phyloP scores from a whole-genome alignment of 768 basidiomycete species.

The Boletus rubropictus region DNA sequence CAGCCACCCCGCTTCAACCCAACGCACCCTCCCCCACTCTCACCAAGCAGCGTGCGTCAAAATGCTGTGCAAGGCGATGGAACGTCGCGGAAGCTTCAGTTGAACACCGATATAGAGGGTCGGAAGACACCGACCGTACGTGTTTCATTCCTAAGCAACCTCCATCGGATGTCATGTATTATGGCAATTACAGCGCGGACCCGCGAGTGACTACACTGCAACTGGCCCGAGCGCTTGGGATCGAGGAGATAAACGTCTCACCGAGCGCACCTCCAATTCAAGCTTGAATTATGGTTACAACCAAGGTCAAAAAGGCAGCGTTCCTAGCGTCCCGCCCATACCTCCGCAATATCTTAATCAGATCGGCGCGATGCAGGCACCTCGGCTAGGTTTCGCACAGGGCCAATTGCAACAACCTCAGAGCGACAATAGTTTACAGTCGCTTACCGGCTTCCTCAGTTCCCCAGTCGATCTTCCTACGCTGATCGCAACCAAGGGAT shows the following conservation, averaged over 20 bases:
- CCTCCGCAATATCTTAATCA: constrained; percentile 70
- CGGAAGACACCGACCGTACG: constrained; percentile 56
- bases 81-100: constrained; percentile 45
- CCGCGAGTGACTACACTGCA: constrained; percentile 26
- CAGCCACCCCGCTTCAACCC: constrained; percentile 69
- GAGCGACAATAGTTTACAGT: constrained; percentile 32
- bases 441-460: constrained; percentile 42
- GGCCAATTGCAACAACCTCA: constrained; percentile 25
- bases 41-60: constrained; percentile 34
- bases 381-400: constrained; percentile 36
- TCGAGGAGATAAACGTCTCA: constrained; percentile 54
- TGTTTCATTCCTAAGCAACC: constrained; percentile 37
- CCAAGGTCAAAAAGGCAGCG: constrained; percentile 31
- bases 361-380: constrained; percentile 32
- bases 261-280: constrained; percentile 58
- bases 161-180: constrained; percentile 33
- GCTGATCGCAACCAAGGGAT: constrained; percentile 83
- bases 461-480: constrained; percentile 81
- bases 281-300: constrained; percentile 62
- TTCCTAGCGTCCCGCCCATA: constrained; percentile 68
- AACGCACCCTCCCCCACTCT: constrained; percentile 41
- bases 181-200: constrained; percentile 34
- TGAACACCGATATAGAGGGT: constrained; percentile 60
- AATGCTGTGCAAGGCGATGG: constrained; percentile 36
- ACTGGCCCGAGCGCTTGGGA: constrained; percentile 51